Conservation (phyloP, 176 grass and related monocot genomes). For the Ampelocalamus luodianensis region DNA sequence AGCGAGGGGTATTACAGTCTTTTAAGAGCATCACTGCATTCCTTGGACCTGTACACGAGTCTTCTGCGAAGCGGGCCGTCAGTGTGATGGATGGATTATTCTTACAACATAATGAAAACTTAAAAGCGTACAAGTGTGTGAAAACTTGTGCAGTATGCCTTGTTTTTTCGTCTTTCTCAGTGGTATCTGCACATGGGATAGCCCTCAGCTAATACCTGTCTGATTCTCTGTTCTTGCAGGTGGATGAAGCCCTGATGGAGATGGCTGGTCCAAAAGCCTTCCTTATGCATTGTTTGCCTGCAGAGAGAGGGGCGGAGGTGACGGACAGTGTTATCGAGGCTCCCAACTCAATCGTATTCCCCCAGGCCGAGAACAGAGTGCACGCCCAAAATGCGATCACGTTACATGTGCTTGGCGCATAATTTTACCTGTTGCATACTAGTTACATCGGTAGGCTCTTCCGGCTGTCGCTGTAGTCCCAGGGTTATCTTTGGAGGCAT, state of each 20-base stretch:
- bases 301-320: conserved; percentile 76
- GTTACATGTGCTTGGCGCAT: conserved; percentile 79
- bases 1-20: too few species aligned
- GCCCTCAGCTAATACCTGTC: background rate
- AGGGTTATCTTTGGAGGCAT: background rate
- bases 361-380: conserved; percentile 94
- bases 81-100: too few species aligned
- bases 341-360: conserved; percentile 83
- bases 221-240: conserved; percentile 46
- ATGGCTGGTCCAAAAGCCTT: conserved; percentile 64
- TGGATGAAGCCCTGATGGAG: conserved; percentile 88
- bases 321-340: conserved; percentile 79
- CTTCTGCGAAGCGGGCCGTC: too few species aligned
- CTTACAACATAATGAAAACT: background rate
- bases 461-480: background rate
- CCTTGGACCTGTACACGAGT: too few species aligned
- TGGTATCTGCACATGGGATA: background rate
- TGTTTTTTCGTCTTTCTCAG: background rate
- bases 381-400: conserved; percentile 93
- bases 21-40: too few species aligned
- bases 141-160: background rate
- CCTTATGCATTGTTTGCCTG: conserved; percentile 91
- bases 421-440: background rate
- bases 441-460: conserved; percentile 11
- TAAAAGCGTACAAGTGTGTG: conserved; percentile 13